Conservation (phyloP, 768 basidiomycete species). For the Tulasnella sp. region DNA sequence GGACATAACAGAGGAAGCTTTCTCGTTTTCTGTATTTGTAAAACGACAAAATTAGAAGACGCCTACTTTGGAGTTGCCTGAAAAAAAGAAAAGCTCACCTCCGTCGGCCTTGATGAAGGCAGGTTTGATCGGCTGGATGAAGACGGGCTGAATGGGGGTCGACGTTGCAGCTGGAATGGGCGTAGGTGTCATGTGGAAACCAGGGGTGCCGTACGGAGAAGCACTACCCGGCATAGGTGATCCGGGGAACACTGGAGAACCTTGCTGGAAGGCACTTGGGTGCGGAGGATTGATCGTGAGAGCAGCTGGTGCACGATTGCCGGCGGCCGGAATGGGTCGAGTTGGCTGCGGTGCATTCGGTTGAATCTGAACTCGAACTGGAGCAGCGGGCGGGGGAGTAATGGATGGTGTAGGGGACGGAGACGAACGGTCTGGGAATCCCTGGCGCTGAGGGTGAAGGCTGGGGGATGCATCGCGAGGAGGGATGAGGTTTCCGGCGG, state of each 20-base stretch:
- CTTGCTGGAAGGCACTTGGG: not conserved
- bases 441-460: slow-evolving; percentile 10
- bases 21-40: not conserved
- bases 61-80: not conserved
- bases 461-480: not conserved
- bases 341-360: slow-evolving; percentile 14
- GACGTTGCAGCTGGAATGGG: slow-evolving; percentile 4
- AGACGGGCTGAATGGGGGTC: slow-evolving; percentile 15
- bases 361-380: slow-evolving; percentile 13
- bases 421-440: not conserved
- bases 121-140: slow-evolving; percentile 15
- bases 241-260: not conserved
- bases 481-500: not conserved
- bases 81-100: not conserved
- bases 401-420: slow-evolving; percentile 5
- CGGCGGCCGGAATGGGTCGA: slow-evolving; percentile 7
- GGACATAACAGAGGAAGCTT: not conserved
- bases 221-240: not conserved
- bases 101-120: slow-evolving; percentile 21
- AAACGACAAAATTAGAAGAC: not conserved
- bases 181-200: slow-evolving; percentile 16
- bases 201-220: not conserved
- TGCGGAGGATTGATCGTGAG: not conserved
- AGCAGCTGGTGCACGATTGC: not conserved
- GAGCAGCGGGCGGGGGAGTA: slow-evolving; percentile 16